phyloP scores from a whole-genome alignment of 129 eudicot genomes.

The Calendula officinalis region DNA sequence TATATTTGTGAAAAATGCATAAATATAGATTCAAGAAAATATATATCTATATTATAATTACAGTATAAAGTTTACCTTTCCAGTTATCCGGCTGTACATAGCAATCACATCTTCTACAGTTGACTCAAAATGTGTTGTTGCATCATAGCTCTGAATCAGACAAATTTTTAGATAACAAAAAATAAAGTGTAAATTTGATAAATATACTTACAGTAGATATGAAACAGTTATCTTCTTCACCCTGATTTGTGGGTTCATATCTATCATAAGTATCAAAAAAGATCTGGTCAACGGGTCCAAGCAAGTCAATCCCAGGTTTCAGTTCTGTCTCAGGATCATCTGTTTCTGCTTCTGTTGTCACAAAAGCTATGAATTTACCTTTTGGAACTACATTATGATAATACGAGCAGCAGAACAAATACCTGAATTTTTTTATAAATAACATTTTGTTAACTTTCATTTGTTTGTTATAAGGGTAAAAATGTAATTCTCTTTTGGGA shows the following conservation, averaged over 20 bases:
- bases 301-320: slow-evolving; percentile 67
- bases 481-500: slow-evolving; percentile 3
- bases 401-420: slow-evolving; percentile 69
- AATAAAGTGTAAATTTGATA: too few relatives aligned
- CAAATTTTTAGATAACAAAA: slow-evolving; percentile 1
- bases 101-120: slow-evolving; percentile 61
- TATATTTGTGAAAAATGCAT: neutral
- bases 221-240: slow-evolving; percentile 54
- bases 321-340: slow-evolving; percentile 56
- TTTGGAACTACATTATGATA: slow-evolving; percentile 67
- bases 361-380: slow-evolving; percentile 72
- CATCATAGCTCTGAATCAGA: slow-evolving; percentile 60
- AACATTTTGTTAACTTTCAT: slow-evolving; percentile 1
- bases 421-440: slow-evolving; percentile 36
- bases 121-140: slow-evolving; percentile 71
- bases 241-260: slow-evolving; percentile 52
- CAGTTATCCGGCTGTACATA: slow-evolving; percentile 61
- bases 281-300: slow-evolving; percentile 65
- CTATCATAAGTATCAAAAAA: slow-evolving; percentile 63
- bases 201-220: slow-evolving; percentile 56
- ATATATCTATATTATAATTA: neutral
- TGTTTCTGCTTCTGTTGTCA: slow-evolving; percentile 62
- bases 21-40: neutral
- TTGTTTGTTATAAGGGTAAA: neutral
- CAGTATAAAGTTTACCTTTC: slow-evolving; percentile 45